phyloP scores from a whole-genome alignment of 441 rosid species.

The Aleurites moluccanus region DNA sequence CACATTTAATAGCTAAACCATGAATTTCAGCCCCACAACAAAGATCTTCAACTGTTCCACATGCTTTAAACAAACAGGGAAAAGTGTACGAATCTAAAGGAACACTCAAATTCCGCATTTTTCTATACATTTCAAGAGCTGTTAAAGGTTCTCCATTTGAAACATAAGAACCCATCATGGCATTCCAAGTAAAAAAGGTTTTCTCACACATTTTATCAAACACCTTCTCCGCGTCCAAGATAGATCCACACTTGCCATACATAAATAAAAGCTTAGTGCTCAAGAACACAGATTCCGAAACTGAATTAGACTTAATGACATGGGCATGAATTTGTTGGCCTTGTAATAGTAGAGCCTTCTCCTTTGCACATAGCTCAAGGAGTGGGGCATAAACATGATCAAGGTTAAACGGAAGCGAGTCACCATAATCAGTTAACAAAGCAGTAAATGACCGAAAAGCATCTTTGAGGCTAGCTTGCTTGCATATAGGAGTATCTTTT shows the following conservation, averaged over 20 bases:
- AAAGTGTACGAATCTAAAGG: constrained; percentile 58
- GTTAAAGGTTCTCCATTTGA: constrained; percentile 45
- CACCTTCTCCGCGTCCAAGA: constrained; percentile 53
- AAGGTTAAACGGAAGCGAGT: constrained; percentile 12
- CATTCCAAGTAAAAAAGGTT: constrained; percentile 72
- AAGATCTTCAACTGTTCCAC: constrained; percentile 42
- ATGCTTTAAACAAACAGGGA: constrained; percentile 62
- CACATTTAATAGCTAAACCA: constrained; percentile 55
- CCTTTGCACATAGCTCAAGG: constrained; percentile 58
- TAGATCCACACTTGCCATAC: constrained; percentile 67
- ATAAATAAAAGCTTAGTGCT: constrained; percentile 65
- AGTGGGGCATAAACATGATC: constrained; percentile 48
- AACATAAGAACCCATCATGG: constrained; percentile 64
- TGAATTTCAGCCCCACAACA: constrained; percentile 60
- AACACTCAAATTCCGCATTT: constrained; percentile 52
- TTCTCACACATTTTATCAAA: constrained; percentile 65
- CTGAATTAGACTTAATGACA: constrained; percentile 38
- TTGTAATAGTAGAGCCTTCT: constrained; percentile 41
- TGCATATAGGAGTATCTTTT: constrained; percentile 32
- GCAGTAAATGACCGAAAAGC: constrained; percentile 40
- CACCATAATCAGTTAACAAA: constrained; percentile 12
- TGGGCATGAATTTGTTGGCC: constrained; percentile 72
- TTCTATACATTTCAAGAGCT: constrained; percentile 48
- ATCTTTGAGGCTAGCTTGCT: constrained; percentile 37
- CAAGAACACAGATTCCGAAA: constrained; percentile 34